A percentile compares a stretch with the other conserved stretches of the same genome.
phyloP scores from a whole-genome alignment of 1,284 basidiomycete species.

The Ceratobasidium sp. region DNA sequence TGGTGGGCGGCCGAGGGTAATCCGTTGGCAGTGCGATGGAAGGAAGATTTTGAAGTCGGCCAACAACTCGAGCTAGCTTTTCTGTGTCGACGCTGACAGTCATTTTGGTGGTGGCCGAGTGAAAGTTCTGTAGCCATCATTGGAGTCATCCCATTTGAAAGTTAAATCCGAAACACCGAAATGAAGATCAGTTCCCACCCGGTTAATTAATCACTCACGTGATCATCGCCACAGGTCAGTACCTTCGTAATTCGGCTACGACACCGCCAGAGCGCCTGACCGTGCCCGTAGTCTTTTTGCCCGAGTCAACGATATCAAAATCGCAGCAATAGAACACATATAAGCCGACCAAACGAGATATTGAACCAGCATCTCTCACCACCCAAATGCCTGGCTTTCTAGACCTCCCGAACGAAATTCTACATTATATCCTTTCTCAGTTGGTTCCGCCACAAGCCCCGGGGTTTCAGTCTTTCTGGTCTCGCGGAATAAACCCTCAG shows the following conservation, averaged over 20 bases:
- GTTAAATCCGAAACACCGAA: slow-evolving; percentile 40
- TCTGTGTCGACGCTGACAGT: slow-evolving; percentile 7
- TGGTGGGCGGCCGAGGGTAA: slow-evolving; percentile 88
- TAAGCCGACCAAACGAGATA: too few relatives aligned
- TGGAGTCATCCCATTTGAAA: slow-evolving; percentile 18
- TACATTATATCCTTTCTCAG: slow-evolving; percentile 15
- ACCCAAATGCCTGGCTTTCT: not conserved
- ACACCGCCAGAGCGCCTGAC: not conserved
- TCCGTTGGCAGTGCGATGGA: slow-evolving; percentile 96
- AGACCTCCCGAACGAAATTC: slow-evolving; percentile 20
- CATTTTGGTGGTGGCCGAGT: slow-evolving; percentile 30
- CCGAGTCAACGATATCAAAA: not conserved
- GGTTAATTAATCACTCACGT: not conserved
- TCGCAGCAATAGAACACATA: not conserved
- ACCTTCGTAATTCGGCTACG: not conserved
- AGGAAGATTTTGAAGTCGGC: slow-evolving; percentile 80
- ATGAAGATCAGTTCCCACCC: not conserved
- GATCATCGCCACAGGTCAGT: not conserved
- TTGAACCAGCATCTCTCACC: not conserved
- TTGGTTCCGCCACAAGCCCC: not conserved
- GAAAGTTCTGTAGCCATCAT: not conserved
- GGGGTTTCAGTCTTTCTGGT: slow-evolving; percentile 3
- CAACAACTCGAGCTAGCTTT: slow-evolving; percentile 46
- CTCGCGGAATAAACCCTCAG: not conserved
- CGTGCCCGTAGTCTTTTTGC: not conserved